Evolutionary conservation across 495 filamentous ascomycete species (phyloP).

Genomic region (Cenococcum geophilum): DNA sequence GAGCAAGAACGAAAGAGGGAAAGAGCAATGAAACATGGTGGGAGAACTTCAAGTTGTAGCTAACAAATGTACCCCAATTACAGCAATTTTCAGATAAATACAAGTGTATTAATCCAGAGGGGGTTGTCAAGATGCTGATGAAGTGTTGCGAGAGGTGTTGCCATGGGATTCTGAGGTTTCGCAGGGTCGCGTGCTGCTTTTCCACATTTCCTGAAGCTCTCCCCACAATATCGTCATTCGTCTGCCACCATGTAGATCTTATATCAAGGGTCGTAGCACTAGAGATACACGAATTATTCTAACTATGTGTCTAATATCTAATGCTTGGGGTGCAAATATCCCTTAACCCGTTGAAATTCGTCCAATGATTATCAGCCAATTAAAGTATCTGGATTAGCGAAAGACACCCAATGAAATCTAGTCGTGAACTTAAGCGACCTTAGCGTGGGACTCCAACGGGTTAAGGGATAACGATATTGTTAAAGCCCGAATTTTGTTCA

Average conservation of each 20-base stretch:
- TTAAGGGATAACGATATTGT: too few relatives aligned
- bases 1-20: constrained; percentile 4
- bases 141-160: not conserved
- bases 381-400: too few relatives aligned
- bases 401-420: too few relatives aligned
- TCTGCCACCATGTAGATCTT: not conserved
- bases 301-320: too few relatives aligned
- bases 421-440: too few relatives aligned
- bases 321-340: too few relatives aligned
- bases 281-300: too few relatives aligned
- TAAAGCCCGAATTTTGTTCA: too few relatives aligned
- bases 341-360: too few relatives aligned
- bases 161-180: not conserved
- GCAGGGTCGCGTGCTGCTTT: not conserved
- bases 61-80: not conserved
- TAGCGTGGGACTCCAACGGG: too few relatives aligned
- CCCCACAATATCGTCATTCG: not conserved
- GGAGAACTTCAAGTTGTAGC: not conserved
- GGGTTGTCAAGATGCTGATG: not conserved
- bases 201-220: not conserved
- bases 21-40: not conserved
- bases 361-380: too few relatives aligned
- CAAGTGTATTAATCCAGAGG: not conserved
- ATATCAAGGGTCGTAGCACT: not conserved
- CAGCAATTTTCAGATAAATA: not conserved